Conservation (phyloP, 2,329 filamentous ascomycete species). For the Bisporella sp. region DNA sequence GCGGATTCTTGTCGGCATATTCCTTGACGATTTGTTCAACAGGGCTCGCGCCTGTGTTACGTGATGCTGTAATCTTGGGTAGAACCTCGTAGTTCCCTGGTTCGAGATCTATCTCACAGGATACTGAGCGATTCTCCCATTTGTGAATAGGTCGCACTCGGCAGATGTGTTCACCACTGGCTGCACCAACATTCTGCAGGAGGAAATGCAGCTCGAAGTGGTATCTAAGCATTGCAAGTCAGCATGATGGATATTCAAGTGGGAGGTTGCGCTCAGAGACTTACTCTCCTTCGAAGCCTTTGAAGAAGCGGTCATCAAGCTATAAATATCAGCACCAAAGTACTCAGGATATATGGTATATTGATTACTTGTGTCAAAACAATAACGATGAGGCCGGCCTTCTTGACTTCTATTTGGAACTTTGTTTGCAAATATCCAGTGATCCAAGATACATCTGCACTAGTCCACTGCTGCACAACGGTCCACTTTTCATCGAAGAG, state of each 20-base stretch:
- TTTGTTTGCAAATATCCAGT: slow-evolving; percentile 50
- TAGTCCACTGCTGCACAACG: slow-evolving; percentile 51
- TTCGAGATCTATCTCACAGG: slow-evolving; percentile 48
- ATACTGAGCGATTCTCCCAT: slow-evolving; percentile 45
- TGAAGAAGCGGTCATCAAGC: slow-evolving; percentile 53
- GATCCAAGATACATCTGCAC: slow-evolving; percentile 53
- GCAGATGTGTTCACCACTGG: slow-evolving; percentile 46
- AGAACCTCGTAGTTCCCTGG: slow-evolving; percentile 48
- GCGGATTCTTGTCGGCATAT: slow-evolving; percentile 40
- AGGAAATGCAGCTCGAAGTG: slow-evolving; percentile 35
- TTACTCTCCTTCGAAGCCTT: slow-evolving; percentile 46
- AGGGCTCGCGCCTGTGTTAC: slow-evolving; percentile 33
- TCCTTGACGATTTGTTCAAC: slow-evolving; percentile 40
- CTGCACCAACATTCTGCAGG: slow-evolving; percentile 37
- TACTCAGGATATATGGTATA: no score
- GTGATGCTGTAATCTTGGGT: slow-evolving; percentile 43
- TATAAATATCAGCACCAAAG: no score
- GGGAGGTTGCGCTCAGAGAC: no score
- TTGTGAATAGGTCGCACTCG: slow-evolving; percentile 27
- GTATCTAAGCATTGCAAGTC: slow-evolving; percentile 29
- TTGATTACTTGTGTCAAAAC: slow-evolving; percentile 36
- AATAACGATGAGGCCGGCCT: slow-evolving; percentile 46
- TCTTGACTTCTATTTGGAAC: slow-evolving; percentile 47
- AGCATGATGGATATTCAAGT: no score
- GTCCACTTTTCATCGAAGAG: slow-evolving; percentile 52